phyloP scores from a whole-genome alignment of 1,284 basidiomycete species.

The Leccinum solheimii region DNA sequence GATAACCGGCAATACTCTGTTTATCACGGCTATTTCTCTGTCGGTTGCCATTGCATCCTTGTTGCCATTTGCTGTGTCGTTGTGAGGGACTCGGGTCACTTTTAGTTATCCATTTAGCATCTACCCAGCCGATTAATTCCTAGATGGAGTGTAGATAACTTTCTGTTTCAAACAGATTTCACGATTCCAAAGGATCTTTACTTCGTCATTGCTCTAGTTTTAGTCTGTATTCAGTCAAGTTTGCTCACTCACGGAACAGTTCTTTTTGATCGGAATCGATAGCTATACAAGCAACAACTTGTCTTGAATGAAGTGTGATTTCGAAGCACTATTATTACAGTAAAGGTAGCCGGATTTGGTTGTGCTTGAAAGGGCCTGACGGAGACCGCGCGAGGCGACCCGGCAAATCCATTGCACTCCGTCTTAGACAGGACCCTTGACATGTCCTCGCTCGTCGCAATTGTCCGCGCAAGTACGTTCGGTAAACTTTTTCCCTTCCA shows the following conservation, averaged over 20 bases:
- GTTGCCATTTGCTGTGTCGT: conserved; percentile 13
- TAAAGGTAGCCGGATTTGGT: conserved; percentile 12
- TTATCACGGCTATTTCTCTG: conserved; percentile 20
- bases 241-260: neutral
- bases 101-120: conserved; percentile 5
- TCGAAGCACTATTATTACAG: neutral
- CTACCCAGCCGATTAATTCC: conserved; percentile 25
- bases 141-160: conserved; percentile 28
- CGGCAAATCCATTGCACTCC: neutral
- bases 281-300: neutral
- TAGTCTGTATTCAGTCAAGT: conserved; percentile 20
- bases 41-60: conserved; percentile 12
- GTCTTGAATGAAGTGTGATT: conserved; percentile 7
- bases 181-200: conserved; percentile 11
- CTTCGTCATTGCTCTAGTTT: conserved; percentile 8
- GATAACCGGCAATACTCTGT: conserved; percentile 1
- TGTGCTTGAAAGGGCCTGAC: neutral
- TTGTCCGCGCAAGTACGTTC: conserved; percentile 53
- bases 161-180: conserved; percentile 14
- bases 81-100: conserved; percentile 16
- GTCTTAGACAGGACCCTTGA: conserved; percentile 8
- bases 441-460: conserved; percentile 58
- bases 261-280: neutral
- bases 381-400: neutral
- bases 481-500: neutral